phyloP scores from a whole-genome alignment of 257 asterid genomes.

The Fraxinus anomala region DNA sequence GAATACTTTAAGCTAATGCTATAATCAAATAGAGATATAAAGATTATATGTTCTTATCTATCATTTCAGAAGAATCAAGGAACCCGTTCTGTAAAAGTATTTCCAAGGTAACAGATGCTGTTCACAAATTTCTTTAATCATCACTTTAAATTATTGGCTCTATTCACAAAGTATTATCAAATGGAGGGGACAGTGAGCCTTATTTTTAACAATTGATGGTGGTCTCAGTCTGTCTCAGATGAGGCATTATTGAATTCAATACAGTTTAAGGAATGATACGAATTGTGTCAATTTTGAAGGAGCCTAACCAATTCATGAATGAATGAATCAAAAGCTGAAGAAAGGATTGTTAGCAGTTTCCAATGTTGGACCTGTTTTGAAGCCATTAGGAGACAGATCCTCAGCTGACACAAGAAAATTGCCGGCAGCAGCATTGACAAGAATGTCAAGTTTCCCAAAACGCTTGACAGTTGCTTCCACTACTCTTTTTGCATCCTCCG shows the following conservation, averaged over 20 bases:
- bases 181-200: too few species aligned
- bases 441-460: conserved; percentile 87
- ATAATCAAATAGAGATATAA: too few species aligned
- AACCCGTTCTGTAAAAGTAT: too few species aligned
- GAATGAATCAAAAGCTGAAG: not conserved
- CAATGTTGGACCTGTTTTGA: conserved; percentile 63
- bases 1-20: conserved; percentile 1
- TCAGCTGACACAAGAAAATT: conserved; percentile 82
- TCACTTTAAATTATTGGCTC: too few species aligned
- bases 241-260: not conserved
- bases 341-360: not conserved
- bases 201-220: not conserved
- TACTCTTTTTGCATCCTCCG: conserved; percentile 72
- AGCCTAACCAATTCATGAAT: not conserved
- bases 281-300: not conserved
- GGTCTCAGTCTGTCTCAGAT: not conserved
- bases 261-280: not conserved
- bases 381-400: conserved; percentile 89
- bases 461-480: conserved; percentile 68
- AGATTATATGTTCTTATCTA: not conserved
- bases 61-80: not conserved
- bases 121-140: too few species aligned
- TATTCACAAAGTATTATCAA: too few species aligned
- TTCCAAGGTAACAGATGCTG: not conserved
- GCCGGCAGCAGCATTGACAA: conserved; percentile 91